Percentiles rank a stretch among this genome's conserved stretches.
These are phyloP conservation scores for Phanerodontia chrysosporium DNA, from an alignment of 768 basidiomycete species.

Conservation along the genomic window DNA sequence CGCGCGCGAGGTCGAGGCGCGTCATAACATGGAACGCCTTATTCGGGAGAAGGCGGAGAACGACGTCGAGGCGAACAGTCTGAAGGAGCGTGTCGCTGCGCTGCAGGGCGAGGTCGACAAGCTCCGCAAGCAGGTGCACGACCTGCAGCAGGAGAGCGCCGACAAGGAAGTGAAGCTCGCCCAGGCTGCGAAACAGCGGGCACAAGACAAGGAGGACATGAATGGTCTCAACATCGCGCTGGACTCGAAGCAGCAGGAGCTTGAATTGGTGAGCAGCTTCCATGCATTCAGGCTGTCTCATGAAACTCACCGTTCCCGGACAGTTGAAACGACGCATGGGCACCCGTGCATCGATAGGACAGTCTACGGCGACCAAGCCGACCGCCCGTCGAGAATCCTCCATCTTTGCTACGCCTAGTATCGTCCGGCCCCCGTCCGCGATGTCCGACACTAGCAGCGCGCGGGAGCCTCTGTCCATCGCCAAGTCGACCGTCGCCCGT, in stretches of 20 bases:
- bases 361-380: conserved; percentile 37
- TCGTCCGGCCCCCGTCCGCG: conserved; percentile 52
- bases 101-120: conserved; percentile 45
- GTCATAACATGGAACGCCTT: conserved; percentile 43
- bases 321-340: conserved; percentile 54
- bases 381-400: conserved; percentile 51
- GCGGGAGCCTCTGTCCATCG: conserved; percentile 37
- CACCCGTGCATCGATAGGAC: conserved; percentile 51
- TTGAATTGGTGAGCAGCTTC: conserved; percentile 67
- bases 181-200: conserved; percentile 63
- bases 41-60: conserved; percentile 52
- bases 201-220: conserved; percentile 71
- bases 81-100: conserved; percentile 44
- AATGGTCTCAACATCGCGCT: conserved; percentile 86
- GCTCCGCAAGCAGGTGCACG: conserved; percentile 59
- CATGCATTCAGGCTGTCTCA: background rate
- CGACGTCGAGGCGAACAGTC: conserved; percentile 45
- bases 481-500: conserved; percentile 38
- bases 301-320: background rate
- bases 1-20: conserved; percentile 42
- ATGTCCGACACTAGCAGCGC: conserved; percentile 46
- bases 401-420: conserved; percentile 49
- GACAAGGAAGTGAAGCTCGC: conserved; percentile 79
- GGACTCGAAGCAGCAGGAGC: conserved; percentile 91
- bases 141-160: conserved; percentile 76